phyloP scores from a whole-genome alignment of 2,329 filamentous ascomycete species.

The Stylonectria norvegica region DNA sequence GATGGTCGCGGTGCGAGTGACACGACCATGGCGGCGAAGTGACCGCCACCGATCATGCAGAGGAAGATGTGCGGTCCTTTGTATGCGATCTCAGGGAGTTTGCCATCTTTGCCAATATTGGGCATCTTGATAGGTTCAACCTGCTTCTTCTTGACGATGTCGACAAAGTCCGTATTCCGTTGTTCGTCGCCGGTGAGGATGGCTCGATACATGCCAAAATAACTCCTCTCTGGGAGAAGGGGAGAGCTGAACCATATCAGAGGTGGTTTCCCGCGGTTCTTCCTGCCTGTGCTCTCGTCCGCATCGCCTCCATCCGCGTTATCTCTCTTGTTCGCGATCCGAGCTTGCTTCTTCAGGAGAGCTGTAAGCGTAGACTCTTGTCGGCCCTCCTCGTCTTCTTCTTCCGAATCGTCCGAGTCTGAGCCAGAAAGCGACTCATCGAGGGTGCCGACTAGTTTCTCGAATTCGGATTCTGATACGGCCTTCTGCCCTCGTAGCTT shows the following conservation, averaged over 20 bases:
- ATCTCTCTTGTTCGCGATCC: conserved; percentile 53
- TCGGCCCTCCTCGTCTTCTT: conserved; percentile 54
- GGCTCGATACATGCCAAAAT: conserved; percentile 80
- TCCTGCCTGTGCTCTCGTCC: conserved; percentile 42
- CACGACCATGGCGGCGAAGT: conserved; percentile 96
- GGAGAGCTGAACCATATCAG: conserved; percentile 83
- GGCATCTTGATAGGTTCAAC: conserved; percentile 57
- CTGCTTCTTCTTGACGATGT: conserved; percentile 73
- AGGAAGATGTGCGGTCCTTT: conserved; percentile 85
- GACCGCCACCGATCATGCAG: conserved; percentile 97
- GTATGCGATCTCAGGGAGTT: conserved; percentile 52
- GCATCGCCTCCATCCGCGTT: conserved; percentile 51
- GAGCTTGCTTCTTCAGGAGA: conserved; percentile 79
- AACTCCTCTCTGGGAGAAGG: conserved; percentile 70
- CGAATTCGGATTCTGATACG: conserved; percentile 80
- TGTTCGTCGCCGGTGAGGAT: conserved; percentile 73
- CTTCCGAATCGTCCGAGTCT: conserved; percentile 67
- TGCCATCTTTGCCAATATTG: conserved; percentile 56
- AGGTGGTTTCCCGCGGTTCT: conserved; percentile 64
- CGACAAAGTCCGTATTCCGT: conserved; percentile 57
- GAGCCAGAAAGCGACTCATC: conserved; percentile 93
- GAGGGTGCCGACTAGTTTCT: conserved; percentile 77
- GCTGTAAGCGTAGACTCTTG: conserved; percentile 71
- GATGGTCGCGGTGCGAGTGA: conserved; percentile 76
- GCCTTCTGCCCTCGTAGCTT: conserved; percentile 71